These are phyloP conservation scores for Melanomma pulvis-pyrius DNA, from an alignment of 495 filamentous ascomycete genomes.

Conservation along the genomic window DNA sequence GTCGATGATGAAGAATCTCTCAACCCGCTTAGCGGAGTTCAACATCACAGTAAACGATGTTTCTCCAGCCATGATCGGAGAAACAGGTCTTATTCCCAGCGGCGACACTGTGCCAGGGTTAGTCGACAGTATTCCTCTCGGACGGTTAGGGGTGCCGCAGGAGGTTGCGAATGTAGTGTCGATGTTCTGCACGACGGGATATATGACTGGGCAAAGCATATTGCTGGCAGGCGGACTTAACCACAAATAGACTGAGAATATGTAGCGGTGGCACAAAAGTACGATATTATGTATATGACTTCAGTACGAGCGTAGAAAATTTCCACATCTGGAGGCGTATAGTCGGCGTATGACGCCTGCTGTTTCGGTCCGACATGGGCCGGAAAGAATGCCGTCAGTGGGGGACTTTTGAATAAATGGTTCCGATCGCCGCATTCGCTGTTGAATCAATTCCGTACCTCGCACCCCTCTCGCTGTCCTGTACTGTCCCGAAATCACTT, in stretches of 20 bases:
- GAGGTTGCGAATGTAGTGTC: constrained; percentile 70
- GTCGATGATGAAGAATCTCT: constrained; percentile 68
- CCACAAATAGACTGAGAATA: constrained; percentile 19
- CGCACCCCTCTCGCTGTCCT: background rate
- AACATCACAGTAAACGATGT: constrained; percentile 78
- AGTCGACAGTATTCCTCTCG: constrained; percentile 59
- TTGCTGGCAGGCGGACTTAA: constrained; percentile 43
- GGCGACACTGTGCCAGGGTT: constrained; percentile 36
- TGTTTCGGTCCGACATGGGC: constrained; percentile 8
- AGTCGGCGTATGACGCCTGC: background rate
- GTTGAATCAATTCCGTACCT: background rate
- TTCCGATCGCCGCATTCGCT: background rate
- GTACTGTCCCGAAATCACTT: background rate
- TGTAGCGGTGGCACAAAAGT: too few relatives aligned
- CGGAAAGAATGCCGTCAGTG: constrained; percentile 18
- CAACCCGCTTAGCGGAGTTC: constrained; percentile 60
- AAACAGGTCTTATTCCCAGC: constrained; percentile 45
- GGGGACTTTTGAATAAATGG: constrained; percentile 1
- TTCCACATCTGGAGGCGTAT: background rate
- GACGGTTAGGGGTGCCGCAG: constrained; percentile 64
- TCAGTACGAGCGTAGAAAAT: background rate
- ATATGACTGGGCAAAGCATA: constrained; percentile 58
- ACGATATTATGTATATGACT: background rate
- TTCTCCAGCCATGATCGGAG: constrained; percentile 73
- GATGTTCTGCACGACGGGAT: constrained; percentile 69